phyloP scores from a whole-genome alignment of 2,329 filamentous ascomycete genomes.

The Pleomassaria siparia region DNA sequence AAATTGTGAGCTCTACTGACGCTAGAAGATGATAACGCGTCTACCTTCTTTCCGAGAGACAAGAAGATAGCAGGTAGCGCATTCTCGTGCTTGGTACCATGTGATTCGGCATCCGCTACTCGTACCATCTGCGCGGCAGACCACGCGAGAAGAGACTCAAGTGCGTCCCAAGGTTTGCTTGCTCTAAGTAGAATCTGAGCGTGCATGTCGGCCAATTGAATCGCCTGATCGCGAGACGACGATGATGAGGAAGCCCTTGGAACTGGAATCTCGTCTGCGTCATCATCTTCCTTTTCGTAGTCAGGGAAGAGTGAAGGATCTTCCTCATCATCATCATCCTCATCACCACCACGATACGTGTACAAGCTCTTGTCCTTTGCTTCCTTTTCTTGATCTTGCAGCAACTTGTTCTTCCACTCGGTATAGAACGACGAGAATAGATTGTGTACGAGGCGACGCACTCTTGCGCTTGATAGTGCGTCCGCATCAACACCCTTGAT shows the following conservation, averaged over 20 bases:
- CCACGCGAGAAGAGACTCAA: slow-evolving; percentile 36
- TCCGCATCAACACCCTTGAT: slow-evolving; percentile 27
- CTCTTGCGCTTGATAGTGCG: slow-evolving; percentile 11
- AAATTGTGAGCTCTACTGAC: slow-evolving; percentile 69
- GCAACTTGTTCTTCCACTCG: slow-evolving; percentile 77
- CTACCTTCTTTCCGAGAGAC: slow-evolving; percentile 63
- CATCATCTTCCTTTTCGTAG: slow-evolving; percentile 60
- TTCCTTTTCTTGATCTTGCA: slow-evolving; percentile 73
- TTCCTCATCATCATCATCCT: slow-evolving; percentile 70
- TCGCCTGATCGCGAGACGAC: slow-evolving; percentile 35
- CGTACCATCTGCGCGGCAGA: slow-evolving; percentile 30
- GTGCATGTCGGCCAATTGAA: slow-evolving; percentile 38
- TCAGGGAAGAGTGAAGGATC: slow-evolving; percentile 81
- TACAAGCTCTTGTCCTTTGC: slow-evolving; percentile 77
- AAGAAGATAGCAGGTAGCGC: slow-evolving; percentile 69
- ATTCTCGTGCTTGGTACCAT: slow-evolving; percentile 41
- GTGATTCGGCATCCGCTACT: slow-evolving; percentile 25
- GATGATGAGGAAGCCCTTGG: slow-evolving; percentile 6
- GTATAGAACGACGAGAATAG: slow-evolving; percentile 73
- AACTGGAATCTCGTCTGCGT: not conserved
- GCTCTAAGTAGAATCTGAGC: slow-evolving; percentile 31
- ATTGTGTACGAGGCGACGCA: slow-evolving; percentile 57
- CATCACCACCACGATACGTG: slow-evolving; percentile 77
- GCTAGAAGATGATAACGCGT: slow-evolving; percentile 33
- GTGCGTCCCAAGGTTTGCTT: slow-evolving; percentile 13